Conservation (phyloP, 1,139 yeast genomes). For the Nakaseomyces kungkrabaensis region DNA sequence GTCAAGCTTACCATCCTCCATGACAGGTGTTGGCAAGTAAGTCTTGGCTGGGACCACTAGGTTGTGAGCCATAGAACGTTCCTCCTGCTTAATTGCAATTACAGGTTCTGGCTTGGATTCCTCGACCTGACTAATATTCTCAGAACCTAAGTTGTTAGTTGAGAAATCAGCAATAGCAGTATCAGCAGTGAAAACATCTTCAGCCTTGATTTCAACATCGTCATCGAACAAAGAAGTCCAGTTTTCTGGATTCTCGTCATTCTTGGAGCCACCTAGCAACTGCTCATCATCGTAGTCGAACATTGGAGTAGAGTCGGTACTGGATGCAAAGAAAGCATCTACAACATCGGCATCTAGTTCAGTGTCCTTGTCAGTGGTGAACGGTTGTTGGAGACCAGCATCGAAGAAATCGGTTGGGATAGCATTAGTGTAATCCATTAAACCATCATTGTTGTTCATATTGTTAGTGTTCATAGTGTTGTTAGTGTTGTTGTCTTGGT, state of each 20-base stretch:
- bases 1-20: constrained; percentile 20
- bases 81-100: constrained; percentile 3
- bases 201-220: constrained; percentile 28
- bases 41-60: constrained; percentile 9
- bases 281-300: constrained; percentile 32
- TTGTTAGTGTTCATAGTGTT: constrained; percentile 1
- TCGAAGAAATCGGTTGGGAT: constrained; percentile 4
- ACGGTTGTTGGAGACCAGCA: neutral
- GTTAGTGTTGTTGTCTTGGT: constrained; percentile 13
- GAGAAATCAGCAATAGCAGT: constrained; percentile 17
- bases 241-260: constrained; percentile 36
- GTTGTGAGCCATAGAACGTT: constrained; percentile 3
- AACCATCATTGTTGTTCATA: neutral
- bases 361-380: constrained; percentile 1
- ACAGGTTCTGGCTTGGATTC: constrained; percentile 1
- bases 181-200: constrained; percentile 22
- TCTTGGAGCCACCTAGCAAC: constrained; percentile 10
- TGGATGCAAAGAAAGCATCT: constrained; percentile 49
- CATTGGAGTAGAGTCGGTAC: constrained; percentile 51
- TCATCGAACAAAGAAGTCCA: constrained; percentile 60
- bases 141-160: constrained; percentile 10
- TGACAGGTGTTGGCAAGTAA: constrained; percentile 27
- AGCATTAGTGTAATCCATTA: constrained; percentile 1
- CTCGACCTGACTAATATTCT: constrained; percentile 7
- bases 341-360: constrained; percentile 46